Evolutionary conservation across 805 yeast species (phyloP).

Genomic region (Soucietia sequanensis): DNA sequence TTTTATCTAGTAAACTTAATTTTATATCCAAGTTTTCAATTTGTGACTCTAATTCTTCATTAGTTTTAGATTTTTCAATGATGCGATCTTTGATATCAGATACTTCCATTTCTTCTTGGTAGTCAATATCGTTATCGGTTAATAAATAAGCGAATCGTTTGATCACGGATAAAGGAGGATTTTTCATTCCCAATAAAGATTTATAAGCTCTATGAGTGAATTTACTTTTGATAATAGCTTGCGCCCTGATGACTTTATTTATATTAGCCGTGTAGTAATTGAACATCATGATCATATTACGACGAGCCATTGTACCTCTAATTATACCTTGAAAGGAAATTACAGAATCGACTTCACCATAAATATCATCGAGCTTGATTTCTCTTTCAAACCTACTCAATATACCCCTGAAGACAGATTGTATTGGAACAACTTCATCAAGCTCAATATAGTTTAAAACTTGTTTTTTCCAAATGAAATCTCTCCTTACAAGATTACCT

Average conservation of each 20-base stretch:
- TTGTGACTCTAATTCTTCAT: constrained; percentile 69
- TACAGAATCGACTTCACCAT: constrained; percentile 40
- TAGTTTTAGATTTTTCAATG: constrained; percentile 63
- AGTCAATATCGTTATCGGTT: constrained; percentile 70
- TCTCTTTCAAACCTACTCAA: constrained; percentile 57
- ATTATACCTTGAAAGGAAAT: constrained; percentile 52
- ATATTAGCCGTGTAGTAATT: constrained; percentile 55
- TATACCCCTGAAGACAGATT: constrained; percentile 63
- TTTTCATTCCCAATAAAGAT: constrained; percentile 62
- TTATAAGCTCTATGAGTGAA: constrained; percentile 72
- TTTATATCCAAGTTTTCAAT: constrained; percentile 78
- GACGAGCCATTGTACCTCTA: constrained; percentile 49
- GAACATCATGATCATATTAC: constrained; percentile 25
- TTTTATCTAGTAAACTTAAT: constrained; percentile 72
- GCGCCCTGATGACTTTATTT: constrained; percentile 66
- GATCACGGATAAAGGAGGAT: constrained; percentile 78
- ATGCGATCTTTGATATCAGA: constrained; percentile 68
- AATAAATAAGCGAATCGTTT: constrained; percentile 73
- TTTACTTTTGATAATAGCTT: constrained; percentile 67
- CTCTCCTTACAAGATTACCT: constrained; percentile 39
- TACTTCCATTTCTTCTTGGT: constrained; percentile 69
- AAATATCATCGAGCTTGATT: constrained; percentile 50
- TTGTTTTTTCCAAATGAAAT: constrained; percentile 15
- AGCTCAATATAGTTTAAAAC: constrained; percentile 13
- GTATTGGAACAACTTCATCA: constrained; percentile 42